Conservation (phyloP, 1,284 basidiomycete species). For the Tremellales sp. region DNA sequence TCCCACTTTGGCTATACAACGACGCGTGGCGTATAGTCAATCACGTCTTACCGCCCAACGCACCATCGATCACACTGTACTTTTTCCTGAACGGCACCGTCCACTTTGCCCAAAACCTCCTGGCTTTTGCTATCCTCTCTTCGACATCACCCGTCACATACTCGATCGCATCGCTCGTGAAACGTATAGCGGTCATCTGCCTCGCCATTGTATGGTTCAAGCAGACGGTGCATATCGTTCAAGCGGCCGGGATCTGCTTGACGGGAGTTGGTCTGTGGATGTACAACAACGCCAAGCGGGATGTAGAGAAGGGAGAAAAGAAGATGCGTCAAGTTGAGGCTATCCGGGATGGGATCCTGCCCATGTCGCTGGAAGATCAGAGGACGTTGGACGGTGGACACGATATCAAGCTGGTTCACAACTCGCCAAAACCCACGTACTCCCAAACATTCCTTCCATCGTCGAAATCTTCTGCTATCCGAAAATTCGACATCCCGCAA, state of each 20-base stretch:
- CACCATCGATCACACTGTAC: slow-evolving; percentile 55
- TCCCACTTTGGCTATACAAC: slow-evolving; percentile 85
- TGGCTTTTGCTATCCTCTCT: slow-evolving; percentile 92
- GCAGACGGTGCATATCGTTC: slow-evolving; percentile 77
- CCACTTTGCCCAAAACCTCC: slow-evolving; percentile 94
- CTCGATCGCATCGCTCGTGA: slow-evolving; percentile 95
- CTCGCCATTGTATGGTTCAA: slow-evolving; percentile 97
- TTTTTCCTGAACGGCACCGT: slow-evolving; percentile 90
- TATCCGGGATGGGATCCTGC: slow-evolving; percentile 56
- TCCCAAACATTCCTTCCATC: slow-evolving; percentile 14
- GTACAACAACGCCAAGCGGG: slow-evolving; percentile 91
- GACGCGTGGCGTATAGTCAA: slow-evolving; percentile 68
- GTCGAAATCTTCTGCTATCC: slow-evolving; percentile 33
- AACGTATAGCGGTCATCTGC: slow-evolving; percentile 96
- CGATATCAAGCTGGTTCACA: slow-evolving; percentile 17
- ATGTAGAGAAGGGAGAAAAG: slow-evolving; percentile 89
- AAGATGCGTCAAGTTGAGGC: slow-evolving; percentile 80
- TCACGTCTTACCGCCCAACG: slow-evolving; percentile 21
- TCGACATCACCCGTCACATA: slow-evolving; percentile 98
- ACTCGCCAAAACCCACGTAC: slow-evolving; percentile 37
- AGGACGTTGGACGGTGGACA: slow-evolving; percentile 30
- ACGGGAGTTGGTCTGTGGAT: slow-evolving; percentile 90
- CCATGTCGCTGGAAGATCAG: slow-evolving; percentile 36
- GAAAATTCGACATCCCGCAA: slow-evolving; percentile 7
- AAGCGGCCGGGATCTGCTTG: slow-evolving; percentile 78